Conservation (phyloP, 202 grass and related monocot species). For the Eragrostis tef region DNA sequence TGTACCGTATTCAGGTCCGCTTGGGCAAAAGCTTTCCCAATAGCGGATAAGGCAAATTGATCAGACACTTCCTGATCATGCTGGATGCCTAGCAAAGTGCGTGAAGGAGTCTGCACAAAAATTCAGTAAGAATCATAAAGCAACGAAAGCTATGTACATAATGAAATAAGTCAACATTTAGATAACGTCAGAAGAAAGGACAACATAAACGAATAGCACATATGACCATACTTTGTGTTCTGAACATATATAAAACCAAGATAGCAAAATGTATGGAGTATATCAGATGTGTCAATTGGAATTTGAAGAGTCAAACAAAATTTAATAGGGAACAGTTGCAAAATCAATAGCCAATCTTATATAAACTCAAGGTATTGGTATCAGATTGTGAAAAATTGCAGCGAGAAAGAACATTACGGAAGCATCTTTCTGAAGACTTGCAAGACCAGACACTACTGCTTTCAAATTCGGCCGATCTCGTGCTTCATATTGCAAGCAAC, state of each 20-base stretch:
- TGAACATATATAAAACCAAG: constrained; percentile 13
- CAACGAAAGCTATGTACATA: constrained; percentile 12
- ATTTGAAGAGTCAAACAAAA: constrained; percentile 22
- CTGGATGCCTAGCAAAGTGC: constrained; percentile 60
- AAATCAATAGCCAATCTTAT: constrained; percentile 22
- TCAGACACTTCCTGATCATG: constrained; percentile 43
- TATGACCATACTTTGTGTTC: constrained; percentile 24
- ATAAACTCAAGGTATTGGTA: not conserved
- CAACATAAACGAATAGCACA: constrained; percentile 11
- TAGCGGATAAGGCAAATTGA: constrained; percentile 51
- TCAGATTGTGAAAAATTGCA: constrained; percentile 20
- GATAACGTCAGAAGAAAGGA: not conserved
- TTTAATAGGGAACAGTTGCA: constrained; percentile 2
- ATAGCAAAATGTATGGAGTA: constrained; percentile 20
- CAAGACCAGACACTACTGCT: constrained; percentile 67
- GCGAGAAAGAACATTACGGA: constrained; percentile 59
- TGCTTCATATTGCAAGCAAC: constrained; percentile 81
- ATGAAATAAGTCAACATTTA: not conserved
- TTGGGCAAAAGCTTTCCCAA: constrained; percentile 67
- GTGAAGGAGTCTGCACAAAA: constrained; percentile 64
- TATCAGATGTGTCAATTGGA: not conserved
- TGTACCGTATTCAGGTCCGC: constrained; percentile 58
- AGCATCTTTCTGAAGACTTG: constrained; percentile 74
- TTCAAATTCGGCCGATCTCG: constrained; percentile 80
- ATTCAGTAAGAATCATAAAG: constrained; percentile 31